These are phyloP conservation scores for Coriaria nepalensis DNA, from an alignment of 306 rosid genomes.

Conservation along the genomic window DNA sequence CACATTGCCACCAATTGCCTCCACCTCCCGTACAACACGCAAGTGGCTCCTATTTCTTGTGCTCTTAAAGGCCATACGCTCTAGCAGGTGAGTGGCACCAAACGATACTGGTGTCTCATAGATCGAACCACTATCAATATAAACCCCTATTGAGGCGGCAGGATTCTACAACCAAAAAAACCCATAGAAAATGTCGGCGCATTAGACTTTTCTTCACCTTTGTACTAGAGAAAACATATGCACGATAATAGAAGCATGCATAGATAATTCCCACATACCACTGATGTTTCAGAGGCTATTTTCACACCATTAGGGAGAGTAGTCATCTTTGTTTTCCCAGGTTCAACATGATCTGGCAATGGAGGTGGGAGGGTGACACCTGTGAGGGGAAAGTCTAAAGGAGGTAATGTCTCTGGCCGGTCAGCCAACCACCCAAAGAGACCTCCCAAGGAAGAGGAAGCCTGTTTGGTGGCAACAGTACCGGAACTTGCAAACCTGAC, in stretches of 20 bases:
- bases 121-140: slow-evolving; percentile 62
- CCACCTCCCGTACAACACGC: slow-evolving; percentile 76
- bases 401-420: slow-evolving; percentile 36
- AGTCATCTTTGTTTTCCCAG: slow-evolving; percentile 48
- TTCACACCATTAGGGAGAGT: slow-evolving; percentile 74
- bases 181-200: neutral
- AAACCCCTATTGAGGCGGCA: slow-evolving; percentile 76
- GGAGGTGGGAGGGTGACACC: slow-evolving; percentile 56
- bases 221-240: neutral
- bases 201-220: neutral
- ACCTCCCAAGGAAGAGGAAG: slow-evolving; percentile 53
- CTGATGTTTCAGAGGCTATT: slow-evolving; percentile 64
- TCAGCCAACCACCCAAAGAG: slow-evolving; percentile 64
- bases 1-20: slow-evolving; percentile 87
- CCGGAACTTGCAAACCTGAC: slow-evolving; percentile 64
- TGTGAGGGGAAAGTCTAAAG: slow-evolving; percentile 53
- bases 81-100: slow-evolving; percentile 75
- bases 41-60: slow-evolving; percentile 75
- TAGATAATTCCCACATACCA: slow-evolving; percentile 22
- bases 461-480: slow-evolving; percentile 29
- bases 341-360: slow-evolving; percentile 68
- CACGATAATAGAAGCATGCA: slow-evolving; percentile 1
- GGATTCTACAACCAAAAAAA: slow-evolving; percentile 42
- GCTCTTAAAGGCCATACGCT: slow-evolving; percentile 81
- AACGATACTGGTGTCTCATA: slow-evolving; percentile 65